Conservation (phyloP, 345 rosid genomes). For the Moricandia arvensis region DNA sequence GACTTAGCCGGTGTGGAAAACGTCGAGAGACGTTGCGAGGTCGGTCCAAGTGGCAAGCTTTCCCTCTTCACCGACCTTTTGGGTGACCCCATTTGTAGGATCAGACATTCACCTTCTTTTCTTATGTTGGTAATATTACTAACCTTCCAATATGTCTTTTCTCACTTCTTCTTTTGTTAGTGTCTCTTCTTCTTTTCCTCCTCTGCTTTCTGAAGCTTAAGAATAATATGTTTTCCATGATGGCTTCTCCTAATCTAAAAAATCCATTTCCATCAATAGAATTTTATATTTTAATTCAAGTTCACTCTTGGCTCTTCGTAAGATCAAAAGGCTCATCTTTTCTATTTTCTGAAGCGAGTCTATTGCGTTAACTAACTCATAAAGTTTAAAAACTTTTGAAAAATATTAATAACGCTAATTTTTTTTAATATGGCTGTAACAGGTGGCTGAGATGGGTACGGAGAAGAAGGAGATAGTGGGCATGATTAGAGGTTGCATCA, state of each 20-base stretch:
- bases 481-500: slow-evolving; percentile 89
- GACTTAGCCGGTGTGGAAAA: slow-evolving; percentile 65
- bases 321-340: slow-evolving; percentile 25
- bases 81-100: slow-evolving; percentile 97
- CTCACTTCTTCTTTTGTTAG: neutral
- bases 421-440: slow-evolving; percentile 2
- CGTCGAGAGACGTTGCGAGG: slow-evolving; percentile 86
- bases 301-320: slow-evolving; percentile 8
- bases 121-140: slow-evolving; percentile 79
- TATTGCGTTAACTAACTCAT: slow-evolving; percentile 1
- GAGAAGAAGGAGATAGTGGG: slow-evolving; percentile 75
- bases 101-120: slow-evolving; percentile 94
- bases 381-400: neutral
- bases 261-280: neutral
- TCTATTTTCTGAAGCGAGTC: neutral
- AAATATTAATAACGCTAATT: neutral
- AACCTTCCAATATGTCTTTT: neutral
- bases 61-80: slow-evolving; percentile 94
- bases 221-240: neutral
- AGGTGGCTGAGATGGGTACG: slow-evolving; percentile 86
- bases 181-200: neutral
- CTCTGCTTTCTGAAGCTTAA: neutral
- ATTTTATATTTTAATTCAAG: neutral
- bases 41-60: slow-evolving; percentile 54
- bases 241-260: neutral